Evolutionary conservation across 2,329 filamentous ascomycete genomes (phyloP), one percentile per base, ranked within the genome.

Genomic region (Ophiognomonia clavigignenti-juglandacearum): DNA sequence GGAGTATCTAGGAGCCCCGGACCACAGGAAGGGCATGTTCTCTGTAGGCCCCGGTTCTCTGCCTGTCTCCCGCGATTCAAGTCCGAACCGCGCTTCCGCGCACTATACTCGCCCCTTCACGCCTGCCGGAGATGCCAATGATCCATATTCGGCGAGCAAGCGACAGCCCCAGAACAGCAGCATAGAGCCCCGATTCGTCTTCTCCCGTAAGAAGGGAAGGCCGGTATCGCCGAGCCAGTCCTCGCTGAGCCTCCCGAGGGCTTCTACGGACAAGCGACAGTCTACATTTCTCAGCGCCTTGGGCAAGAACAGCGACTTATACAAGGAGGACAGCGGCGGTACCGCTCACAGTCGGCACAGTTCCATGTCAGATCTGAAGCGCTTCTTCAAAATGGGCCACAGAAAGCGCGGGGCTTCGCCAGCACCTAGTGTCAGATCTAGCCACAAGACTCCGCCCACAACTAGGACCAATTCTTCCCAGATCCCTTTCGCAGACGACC

Each of bases 351-450:
- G 69, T 53, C 73, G 77, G 42, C 81, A 88, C 50, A 83, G 86
- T 19, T 96, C 93, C 5, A 97, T 97, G 86, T 85, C 87, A 4
- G 92, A 97, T 59, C 68, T 98, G 51, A 96, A 96, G 69, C 80
- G 93, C n/a, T 98, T 98, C 64, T 95, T 98, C 73, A 93, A 85
- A 66, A 83, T 89, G 51, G 80, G 85, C 43, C 69, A 78, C 56
- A 89, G 88, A 61, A 89, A 86, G 54, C 80, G 86, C 24, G 75
- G 85, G 4, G 69, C 74, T 9, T 83, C 83, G 1, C 83, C 83
- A 6, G 77, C 78, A 31, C 72, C 78, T 7, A 75, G 79, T 13
- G 62, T 71, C 14, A 71, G 71, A 49, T 70, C 74, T 1, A 71
- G 73, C 5, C 65, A 64, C 5, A 78, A 72, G 57, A 77, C 71